Evolutionary conservation across 306 rosid genomes (phyloP), one percentile per base, ranked within the genome.

Genomic region (Vachellia collinsii): DNA sequence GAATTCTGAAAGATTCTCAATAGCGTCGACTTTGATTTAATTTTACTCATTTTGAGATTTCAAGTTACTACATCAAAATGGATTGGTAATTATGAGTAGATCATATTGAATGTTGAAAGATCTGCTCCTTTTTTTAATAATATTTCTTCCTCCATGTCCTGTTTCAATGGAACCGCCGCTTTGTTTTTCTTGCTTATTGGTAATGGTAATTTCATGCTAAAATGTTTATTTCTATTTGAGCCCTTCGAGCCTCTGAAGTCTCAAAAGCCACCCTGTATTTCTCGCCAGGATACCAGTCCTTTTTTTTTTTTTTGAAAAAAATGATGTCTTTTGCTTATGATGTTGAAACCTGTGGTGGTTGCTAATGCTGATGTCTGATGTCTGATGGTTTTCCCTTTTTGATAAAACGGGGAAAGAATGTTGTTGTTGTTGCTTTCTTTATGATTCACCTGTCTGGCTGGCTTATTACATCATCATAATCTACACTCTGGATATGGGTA

Each of bases 321-420:
- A 3, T n/a, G 50, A 19, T 20, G 3, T 36, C 7, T 37, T 74
- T 8, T 73, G 34, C 48, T 25, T 19, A 29, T 36, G 76, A 79
- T 71, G 63, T 56, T 43, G 76, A 79, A 79, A 44, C 67, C 42
- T 71, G 19, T 4, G n/a, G 63, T 70, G 36, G 22, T 36, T 19
- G 39, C 70, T 3, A 29, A 70, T 79, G 62, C 14, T 54, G 51
- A 54, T 73, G 38, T 74, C 14, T 54, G 51, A 54, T 73, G 38
- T 74, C 38, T 74, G 76, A 53, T 75, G 66, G 43, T 54, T 67
- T 74, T 16, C 23, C 62, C 54, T 78, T 72, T 34, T 19, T 54
- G 53, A 47, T 36, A 56, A 78, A 64, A 42, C 47, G 8, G 56
- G 36, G 13, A 42, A 42, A 44, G 59, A 41, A 9, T 22, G 44